These are phyloP conservation scores for Rhodosporidiobolus sp. DNA, from an alignment of 768 basidiomycete species.

Conservation along the genomic window DNA sequence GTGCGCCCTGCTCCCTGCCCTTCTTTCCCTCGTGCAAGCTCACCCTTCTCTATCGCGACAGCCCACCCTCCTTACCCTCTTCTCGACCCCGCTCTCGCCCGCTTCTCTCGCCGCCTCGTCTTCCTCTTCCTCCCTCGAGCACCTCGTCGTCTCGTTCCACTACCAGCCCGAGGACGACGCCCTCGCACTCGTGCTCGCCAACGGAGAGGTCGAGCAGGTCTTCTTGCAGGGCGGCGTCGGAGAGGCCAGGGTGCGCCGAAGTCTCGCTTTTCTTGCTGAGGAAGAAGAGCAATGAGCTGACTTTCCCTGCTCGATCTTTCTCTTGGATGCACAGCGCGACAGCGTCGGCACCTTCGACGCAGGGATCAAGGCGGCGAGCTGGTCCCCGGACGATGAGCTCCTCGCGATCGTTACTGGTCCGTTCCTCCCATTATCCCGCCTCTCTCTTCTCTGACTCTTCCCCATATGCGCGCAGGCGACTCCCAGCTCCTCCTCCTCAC, in stretches of 20 bases:
- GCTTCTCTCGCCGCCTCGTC: no score
- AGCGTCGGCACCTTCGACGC: slow-evolving; percentile 82
- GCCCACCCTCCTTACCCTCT: slow-evolving; percentile 15
- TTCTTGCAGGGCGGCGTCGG: slow-evolving; percentile 44
- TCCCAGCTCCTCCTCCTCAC: slow-evolving; percentile 84
- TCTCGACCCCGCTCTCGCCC: slow-evolving; percentile 1
- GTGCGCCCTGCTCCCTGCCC: neutral
- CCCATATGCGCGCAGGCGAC: slow-evolving; percentile 55
- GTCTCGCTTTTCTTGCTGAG: no score
- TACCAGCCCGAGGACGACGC: slow-evolving; percentile 69
- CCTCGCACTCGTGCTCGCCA: slow-evolving; percentile 64
- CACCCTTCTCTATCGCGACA: neutral
- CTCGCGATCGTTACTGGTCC: slow-evolving; percentile 75
- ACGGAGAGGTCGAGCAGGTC: slow-evolving; percentile 77
- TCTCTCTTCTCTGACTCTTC: neutral
- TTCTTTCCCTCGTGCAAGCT: no score
- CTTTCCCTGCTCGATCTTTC: neutral
- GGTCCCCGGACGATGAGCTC: slow-evolving; percentile 90
- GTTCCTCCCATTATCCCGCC: slow-evolving; percentile 20
- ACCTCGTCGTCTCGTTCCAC: slow-evolving; percentile 58
- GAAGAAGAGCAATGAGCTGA: slow-evolving; percentile 1
- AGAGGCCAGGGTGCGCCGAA: slow-evolving; percentile 48
- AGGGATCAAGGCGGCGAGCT: slow-evolving; percentile 74
- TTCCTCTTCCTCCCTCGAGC: slow-evolving; percentile 45
- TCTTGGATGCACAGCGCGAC: slow-evolving; percentile 57